phyloP scores from a whole-genome alignment of 2,329 filamentous ascomycete genomes.

The Pleomassaria siparia region DNA sequence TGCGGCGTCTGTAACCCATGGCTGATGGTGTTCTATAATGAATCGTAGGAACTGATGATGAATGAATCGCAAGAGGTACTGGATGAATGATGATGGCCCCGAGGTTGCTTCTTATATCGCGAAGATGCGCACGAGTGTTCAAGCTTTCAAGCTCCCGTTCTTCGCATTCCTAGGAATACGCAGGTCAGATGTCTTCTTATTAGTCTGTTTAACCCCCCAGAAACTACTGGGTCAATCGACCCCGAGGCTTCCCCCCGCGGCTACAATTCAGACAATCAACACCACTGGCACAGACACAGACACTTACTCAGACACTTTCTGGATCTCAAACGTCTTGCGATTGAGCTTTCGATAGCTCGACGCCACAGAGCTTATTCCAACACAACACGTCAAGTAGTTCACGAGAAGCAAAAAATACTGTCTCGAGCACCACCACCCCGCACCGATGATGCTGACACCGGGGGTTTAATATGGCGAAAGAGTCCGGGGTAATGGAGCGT shows the following conservation, averaged over 20 bases:
- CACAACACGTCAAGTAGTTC: background rate
- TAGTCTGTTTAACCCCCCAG: too few relatives aligned
- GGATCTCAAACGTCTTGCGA: too few relatives aligned
- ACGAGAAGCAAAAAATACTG: background rate
- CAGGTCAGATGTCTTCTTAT: background rate
- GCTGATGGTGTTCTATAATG: background rate
- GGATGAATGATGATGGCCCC: background rate
- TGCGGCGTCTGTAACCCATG: constrained; percentile 12
- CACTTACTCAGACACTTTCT: too few relatives aligned
- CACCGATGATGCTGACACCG: constrained; percentile 2
- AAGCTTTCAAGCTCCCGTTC: background rate
- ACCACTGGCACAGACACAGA: too few relatives aligned
- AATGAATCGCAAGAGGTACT: background rate
- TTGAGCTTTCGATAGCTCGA: background rate
- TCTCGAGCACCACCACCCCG: background rate
- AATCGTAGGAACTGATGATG: background rate
- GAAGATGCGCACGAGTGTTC: background rate
- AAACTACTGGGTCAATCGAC: background rate
- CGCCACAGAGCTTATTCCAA: background rate
- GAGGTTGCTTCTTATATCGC: background rate
- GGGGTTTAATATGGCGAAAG: constrained; percentile 9
- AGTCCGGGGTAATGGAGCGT: background rate
- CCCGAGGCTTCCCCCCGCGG: background rate
- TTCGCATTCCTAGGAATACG: background rate
- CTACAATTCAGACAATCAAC: background rate